These are phyloP conservation scores for Trapa incisa DNA, from an alignment of 345 rosid genomes.

Conservation along the genomic window DNA sequence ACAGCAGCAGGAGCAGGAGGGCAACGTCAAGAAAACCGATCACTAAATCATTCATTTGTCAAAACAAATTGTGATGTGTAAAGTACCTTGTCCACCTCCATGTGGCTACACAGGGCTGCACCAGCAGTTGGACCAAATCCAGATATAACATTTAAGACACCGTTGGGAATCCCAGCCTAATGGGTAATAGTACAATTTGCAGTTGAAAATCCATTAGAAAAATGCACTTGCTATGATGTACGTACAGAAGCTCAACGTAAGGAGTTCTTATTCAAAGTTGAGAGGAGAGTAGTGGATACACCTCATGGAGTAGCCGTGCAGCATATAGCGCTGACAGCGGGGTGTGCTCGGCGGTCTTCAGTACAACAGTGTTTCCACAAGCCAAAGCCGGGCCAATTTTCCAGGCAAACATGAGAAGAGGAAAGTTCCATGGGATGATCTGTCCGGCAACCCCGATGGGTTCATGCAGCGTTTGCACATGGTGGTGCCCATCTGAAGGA, in stretches of 20 bases:
- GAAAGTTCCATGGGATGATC: constrained; percentile 29
- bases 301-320: constrained; percentile 64
- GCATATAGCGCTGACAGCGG: constrained; percentile 24
- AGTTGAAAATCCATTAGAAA: neutral
- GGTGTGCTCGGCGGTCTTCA: constrained; percentile 25
- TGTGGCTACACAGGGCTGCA: constrained; percentile 75
- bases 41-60: neutral
- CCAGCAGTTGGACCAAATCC: constrained; percentile 88
- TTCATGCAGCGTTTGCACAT: constrained; percentile 24
- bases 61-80: neutral
- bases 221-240: neutral
- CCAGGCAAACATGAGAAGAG: constrained; percentile 17
- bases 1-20: neutral
- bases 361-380: constrained; percentile 18
- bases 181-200: constrained; percentile 2
- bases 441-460: constrained; percentile 25
- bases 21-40: neutral
- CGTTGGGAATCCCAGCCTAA: constrained; percentile 95
- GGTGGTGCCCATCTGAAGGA: constrained; percentile 15
- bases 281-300: constrained; percentile 10
- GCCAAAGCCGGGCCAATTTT: constrained; percentile 28
- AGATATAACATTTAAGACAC: constrained; percentile 75
- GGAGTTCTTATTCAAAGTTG: neutral
- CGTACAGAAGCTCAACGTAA: neutral
- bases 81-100: constrained; percentile 78